phyloP scores from a whole-genome alignment of 1,139 yeast genomes.

The Suhomyces panamericanus region DNA sequence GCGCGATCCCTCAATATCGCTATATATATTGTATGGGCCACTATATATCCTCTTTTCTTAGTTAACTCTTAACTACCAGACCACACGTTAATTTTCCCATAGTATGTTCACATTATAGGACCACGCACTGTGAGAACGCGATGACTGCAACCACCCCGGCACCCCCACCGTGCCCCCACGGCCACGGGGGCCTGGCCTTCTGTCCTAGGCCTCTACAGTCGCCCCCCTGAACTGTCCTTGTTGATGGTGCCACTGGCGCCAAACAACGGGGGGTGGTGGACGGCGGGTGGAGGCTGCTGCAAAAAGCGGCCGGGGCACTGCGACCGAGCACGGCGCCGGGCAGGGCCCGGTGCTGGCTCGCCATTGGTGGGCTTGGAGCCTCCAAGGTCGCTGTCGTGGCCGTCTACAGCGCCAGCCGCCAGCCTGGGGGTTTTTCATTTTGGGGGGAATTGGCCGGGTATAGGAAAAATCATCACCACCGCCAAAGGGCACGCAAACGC shows the following conservation, averaged over 20 bases:
- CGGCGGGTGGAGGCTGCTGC: too few species aligned
- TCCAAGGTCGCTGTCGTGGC: too few species aligned
- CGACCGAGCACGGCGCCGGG: too few species aligned
- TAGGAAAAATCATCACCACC: slow-evolving; percentile 15
- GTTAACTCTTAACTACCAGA: slow-evolving; percentile 14
- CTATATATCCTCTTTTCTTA: slow-evolving; percentile 12
- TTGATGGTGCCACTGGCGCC: neutral
- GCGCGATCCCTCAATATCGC: slow-evolving; percentile 8
- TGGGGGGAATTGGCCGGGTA: slow-evolving; percentile 19
- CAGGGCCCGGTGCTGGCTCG: too few species aligned
- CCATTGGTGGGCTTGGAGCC: neutral
- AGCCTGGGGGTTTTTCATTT: slow-evolving; percentile 5
- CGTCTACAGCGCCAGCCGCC: neutral
- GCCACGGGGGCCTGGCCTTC: neutral
- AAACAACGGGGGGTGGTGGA: neutral
- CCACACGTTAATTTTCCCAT: slow-evolving; percentile 13
- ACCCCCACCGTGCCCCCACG: slow-evolving; percentile 1
- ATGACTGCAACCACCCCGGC: neutral
- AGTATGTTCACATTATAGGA: slow-evolving; percentile 10
- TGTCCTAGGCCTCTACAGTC: neutral
- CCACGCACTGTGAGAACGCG: slow-evolving; percentile 11
- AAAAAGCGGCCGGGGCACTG: too few species aligned
- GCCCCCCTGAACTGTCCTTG: neutral
- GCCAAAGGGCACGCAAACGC: slow-evolving; percentile 7
- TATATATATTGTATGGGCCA: slow-evolving; percentile 12